Evolutionary conservation across 2,329 filamentous ascomycete species (phyloP).

Genomic region (Talaromyces sp.): DNA sequence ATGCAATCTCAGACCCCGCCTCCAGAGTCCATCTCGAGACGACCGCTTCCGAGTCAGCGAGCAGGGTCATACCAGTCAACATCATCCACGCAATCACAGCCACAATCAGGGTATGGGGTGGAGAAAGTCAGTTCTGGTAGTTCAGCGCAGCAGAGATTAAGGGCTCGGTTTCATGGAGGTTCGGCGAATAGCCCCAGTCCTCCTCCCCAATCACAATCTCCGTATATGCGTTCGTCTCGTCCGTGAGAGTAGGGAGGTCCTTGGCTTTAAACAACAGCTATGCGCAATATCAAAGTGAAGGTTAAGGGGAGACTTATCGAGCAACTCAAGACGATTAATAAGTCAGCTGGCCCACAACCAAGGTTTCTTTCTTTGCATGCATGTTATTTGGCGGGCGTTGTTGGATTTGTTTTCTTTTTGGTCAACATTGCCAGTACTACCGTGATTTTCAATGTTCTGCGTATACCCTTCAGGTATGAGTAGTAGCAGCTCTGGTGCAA

Average conservation of each 20-base stretch:
- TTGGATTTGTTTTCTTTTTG: neutral
- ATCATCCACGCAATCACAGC: constrained; percentile 25
- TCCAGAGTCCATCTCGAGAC: constrained; percentile 38
- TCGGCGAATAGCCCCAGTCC: constrained; percentile 28
- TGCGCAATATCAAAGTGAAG: neutral
- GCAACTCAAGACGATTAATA: constrained; percentile 1
- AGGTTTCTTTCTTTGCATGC: neutral
- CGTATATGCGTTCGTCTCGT: neutral
- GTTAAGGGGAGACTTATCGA: constrained; percentile 1
- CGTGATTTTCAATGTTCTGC: neutral
- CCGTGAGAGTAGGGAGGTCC: neutral
- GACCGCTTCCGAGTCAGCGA: constrained; percentile 65
- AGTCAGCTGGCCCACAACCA: neutral
- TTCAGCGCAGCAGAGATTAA: constrained; percentile 75
- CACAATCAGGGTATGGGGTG: constrained; percentile 35
- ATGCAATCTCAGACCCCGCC: constrained; percentile 22
- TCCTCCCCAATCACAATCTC: constrained; percentile 7
- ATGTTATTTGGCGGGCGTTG: neutral
- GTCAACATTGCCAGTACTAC: neutral
- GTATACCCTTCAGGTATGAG: neutral
- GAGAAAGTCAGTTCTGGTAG: constrained; percentile 28
- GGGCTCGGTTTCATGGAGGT: constrained; percentile 73
- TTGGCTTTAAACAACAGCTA: neutral
- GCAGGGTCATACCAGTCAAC: constrained; percentile 67
- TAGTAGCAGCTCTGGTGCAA: neutral